These are phyloP conservation scores for Cladorrhinum sp. DNA, from an alignment of 2,329 filamentous ascomycete genomes.

Conservation along the genomic window DNA sequence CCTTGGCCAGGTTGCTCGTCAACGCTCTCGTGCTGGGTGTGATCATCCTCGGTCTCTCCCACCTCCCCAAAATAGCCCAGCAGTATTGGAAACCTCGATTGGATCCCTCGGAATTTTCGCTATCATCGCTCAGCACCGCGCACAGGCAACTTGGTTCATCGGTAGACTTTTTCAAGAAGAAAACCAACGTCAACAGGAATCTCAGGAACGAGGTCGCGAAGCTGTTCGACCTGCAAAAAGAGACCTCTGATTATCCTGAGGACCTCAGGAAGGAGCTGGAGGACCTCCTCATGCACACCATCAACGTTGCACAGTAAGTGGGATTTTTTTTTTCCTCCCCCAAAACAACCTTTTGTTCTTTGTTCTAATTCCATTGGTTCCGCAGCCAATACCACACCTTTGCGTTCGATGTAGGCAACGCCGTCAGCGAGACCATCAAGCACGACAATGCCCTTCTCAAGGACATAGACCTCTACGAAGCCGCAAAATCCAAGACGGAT, in stretches of 20 bases:
- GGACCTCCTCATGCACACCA: not conserved
- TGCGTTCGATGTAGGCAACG: not conserved
- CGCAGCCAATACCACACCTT: not conserved
- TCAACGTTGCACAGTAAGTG: not conserved
- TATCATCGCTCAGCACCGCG: not conserved
- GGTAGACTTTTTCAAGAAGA: not conserved
- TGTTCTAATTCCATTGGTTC: not conserved
- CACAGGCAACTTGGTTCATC: not conserved
- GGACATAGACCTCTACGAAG: not conserved
- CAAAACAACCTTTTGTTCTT: no score
- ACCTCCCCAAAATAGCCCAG: not conserved
- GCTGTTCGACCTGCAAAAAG: not conserved
- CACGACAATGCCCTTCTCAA: not conserved
- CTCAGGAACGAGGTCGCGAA: not conserved
- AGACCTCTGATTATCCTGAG: not conserved
- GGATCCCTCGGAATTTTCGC: not conserved
- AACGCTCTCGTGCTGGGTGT: not conserved
- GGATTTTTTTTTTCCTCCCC: no score
- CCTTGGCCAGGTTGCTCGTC: not conserved
- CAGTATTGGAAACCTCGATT: not conserved
- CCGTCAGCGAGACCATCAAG: not conserved
- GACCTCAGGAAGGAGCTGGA: not conserved
- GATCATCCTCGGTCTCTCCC: not conserved
- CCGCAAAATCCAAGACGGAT: not conserved
- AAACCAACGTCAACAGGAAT: not conserved